Evolutionary conservation across 768 basidiomycete species (phyloP).

Genomic region (Phaffia tasmanica): DNA sequence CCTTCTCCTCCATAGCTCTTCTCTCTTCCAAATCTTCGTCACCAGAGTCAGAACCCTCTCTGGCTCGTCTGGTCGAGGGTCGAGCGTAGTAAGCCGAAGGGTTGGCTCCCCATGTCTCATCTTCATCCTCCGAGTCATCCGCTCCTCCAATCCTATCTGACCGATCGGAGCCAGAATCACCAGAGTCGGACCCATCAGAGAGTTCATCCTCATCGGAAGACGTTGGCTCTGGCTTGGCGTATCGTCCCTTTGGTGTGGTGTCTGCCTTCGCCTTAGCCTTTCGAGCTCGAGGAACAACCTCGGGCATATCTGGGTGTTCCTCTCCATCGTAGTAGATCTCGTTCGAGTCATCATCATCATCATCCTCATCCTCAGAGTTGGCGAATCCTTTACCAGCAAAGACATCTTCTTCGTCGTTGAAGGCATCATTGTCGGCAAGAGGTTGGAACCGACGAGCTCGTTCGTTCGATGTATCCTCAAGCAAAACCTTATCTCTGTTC

Average conservation of each 20-base stretch:
- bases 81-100: slow-evolving; percentile 69
- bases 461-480: slow-evolving; percentile 48
- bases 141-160: slow-evolving; percentile 3
- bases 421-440: slow-evolving; percentile 36
- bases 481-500: slow-evolving; percentile 61
- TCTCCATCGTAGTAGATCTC: slow-evolving; percentile 33
- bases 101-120: slow-evolving; percentile 71
- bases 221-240: slow-evolving; percentile 19
- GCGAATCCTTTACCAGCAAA: slow-evolving; percentile 55
- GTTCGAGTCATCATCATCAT: slow-evolving; percentile 27
- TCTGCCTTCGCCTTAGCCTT: slow-evolving; percentile 37
- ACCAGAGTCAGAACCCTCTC: slow-evolving; percentile 50
- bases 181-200: slow-evolving; percentile 1
- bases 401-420: slow-evolving; percentile 66
- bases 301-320: slow-evolving; percentile 45
- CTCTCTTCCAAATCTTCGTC: slow-evolving; percentile 72
- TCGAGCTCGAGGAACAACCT: slow-evolving; percentile 28
- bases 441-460: slow-evolving; percentile 30
- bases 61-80: slow-evolving; percentile 35
- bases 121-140: slow-evolving; percentile 42
- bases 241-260: slow-evolving; percentile 27
- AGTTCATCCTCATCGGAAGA: slow-evolving; percentile 2
- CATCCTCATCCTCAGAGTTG: slow-evolving; percentile 35
- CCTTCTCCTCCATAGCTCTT: slow-evolving; percentile 75
- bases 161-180: not conserved